Evolutionary conservation across 75 land plant species (phyloP).

Genomic region (Ceratopteris richardii): DNA sequence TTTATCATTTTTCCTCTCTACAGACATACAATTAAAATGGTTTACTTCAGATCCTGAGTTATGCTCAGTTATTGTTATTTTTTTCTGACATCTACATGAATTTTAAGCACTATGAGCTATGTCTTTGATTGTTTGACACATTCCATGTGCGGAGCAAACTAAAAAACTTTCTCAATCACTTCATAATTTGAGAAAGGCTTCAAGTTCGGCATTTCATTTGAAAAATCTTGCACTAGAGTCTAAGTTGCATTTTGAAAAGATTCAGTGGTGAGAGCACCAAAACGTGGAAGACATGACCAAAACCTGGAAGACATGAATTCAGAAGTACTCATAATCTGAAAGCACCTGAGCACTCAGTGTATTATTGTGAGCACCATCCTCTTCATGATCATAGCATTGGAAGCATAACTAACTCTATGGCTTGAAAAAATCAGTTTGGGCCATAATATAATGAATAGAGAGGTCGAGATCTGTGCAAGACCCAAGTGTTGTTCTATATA

Average conservation of each 20-base stretch:
- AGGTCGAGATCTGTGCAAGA: slow-evolving; percentile 40
- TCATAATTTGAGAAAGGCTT: slow-evolving; percentile 24
- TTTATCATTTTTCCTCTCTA: slow-evolving; percentile 24
- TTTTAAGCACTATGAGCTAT: slow-evolving; percentile 52
- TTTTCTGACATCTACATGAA: slow-evolving; percentile 53
- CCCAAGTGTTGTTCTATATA: slow-evolving; percentile 61
- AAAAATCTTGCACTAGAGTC: slow-evolving; percentile 36
- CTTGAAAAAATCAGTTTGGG: slow-evolving; percentile 57
- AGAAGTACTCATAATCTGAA: slow-evolving; percentile 57
- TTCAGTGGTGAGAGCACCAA: slow-evolving; percentile 36
- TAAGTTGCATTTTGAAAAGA: slow-evolving; percentile 48
- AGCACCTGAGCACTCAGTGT: slow-evolving; percentile 71
- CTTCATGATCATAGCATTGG: slow-evolving; percentile 26
- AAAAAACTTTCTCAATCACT: slow-evolving; percentile 24
- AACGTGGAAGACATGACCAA: slow-evolving; percentile 75
- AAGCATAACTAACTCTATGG: slow-evolving; percentile 73
- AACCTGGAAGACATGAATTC: no score
- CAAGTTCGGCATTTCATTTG: slow-evolving; percentile 19
- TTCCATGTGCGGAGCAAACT: slow-evolving; percentile 45
- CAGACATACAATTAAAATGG: slow-evolving; percentile 29
- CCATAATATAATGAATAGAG: slow-evolving; percentile 47
- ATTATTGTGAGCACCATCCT: slow-evolving; percentile 34
- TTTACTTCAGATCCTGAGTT: slow-evolving; percentile 33
- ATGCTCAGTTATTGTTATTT: slow-evolving; percentile 31
- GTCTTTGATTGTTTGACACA: slow-evolving; percentile 66